Base-by-base conservation (phyloP, 306 rosid species). In the Inga laurina region DNA sequence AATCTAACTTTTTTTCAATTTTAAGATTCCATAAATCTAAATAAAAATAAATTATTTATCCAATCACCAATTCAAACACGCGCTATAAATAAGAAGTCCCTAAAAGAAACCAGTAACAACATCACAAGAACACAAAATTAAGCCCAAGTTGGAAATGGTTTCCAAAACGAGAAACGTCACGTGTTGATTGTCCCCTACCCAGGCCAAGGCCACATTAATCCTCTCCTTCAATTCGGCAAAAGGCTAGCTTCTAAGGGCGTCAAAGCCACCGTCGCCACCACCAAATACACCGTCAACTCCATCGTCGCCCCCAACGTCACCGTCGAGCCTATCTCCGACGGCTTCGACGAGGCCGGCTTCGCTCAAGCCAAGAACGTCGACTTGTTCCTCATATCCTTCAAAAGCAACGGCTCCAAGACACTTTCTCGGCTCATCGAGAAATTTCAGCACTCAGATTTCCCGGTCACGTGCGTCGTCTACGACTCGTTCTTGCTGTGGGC, bases 281-380 rank as follows among this genome's bases (percentile, higher is more conserved):
- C 92, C 11, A 84, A 82, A 10, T 90, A 90, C 86, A 87, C 91
- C 0, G 67, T 82, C 5, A 61, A 77, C 14, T 83, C 89, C 82
- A 87, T 93, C 52, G 6, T 51, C 21, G 82, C 90, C 0, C 51
- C 83, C 3, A 84, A 79, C 87, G 46, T 91, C 0, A 62, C 18
- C 0, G 92, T 93, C 2, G 92, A 90, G 35, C 78, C 93, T 0
- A 93, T 92, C 80, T 92, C 94, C 0, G 94, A 92, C 2, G 94
- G 97, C 8, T 89, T 91, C 52, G 93, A 91, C 77, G 10, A 84
- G 0, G 43, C 79, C 0, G 94, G 94, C 45, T 89, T 84, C 48
- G 82, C 93, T 5, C 87, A 91, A 74, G 89, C 86, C 19, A 56
- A 41, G 16, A 57, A 80, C 14, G 93, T 82, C 1, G 79, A 79